Evolutionary conservation across 768 basidiomycete genomes (phyloP), one percentile per base, ranked within the genome.

Genomic region (Melanogaster broomeanus): DNA sequence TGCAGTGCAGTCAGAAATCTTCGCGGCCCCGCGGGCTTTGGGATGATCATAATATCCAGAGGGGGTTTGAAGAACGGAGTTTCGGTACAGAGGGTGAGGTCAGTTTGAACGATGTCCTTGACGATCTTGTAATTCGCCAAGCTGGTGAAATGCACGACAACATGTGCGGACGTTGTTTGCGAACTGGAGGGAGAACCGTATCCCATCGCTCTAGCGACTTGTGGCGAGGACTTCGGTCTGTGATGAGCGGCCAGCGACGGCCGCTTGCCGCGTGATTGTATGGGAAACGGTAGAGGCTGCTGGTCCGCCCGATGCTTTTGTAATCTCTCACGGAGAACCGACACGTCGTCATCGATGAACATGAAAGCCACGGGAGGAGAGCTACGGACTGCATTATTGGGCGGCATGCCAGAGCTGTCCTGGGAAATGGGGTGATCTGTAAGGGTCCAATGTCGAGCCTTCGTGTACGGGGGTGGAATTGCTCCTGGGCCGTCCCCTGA

Each of bases 11-110:
- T 95, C 58, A 99, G 74, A 60, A 98, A 87, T 9, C 96, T 84
- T 34, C 96, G 84, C 7, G 97, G 97, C 5, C 97, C 96, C 16
- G 90, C 95, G 10, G 96, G 96, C 71, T 98, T 99, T 19, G 95
- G 96, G 34, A 98, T 87, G 58, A 99, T 92, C 80, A 98, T 90
- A 25, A 99, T 83, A 60, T 99, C 97, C 1, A 97, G 87, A 11
- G 88, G 67, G 15, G 77, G 74, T 21, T 73, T 64, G 61, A 74
- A 52, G 11, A 79, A 71, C 31, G 73, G 68, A 19, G 71, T 60
- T 46, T 79, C 80, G 1, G 77, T 76, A 49, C 78, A 77, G 34
- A 63, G 53, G 55, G 77, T 74, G 25, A 69, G 60, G 18, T 70
- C 60, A 16, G 82, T 83, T 58, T 94, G 88, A 18, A 98, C 77